Conservation (phyloP, 2,329 filamentous ascomycete species). For the Nigrospora sphaerica region DNA sequence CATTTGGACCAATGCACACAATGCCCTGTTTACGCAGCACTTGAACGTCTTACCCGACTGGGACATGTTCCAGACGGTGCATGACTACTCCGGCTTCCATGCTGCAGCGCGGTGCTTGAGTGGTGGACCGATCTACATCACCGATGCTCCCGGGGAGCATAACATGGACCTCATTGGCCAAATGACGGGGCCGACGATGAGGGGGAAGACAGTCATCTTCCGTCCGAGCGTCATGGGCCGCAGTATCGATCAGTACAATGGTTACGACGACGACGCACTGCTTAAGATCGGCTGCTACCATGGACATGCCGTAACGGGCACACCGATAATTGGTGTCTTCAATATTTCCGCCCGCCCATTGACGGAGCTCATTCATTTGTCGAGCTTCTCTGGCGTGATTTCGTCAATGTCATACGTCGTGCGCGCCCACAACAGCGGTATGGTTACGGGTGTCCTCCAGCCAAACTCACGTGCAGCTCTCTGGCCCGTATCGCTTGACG, state of each 20-base stretch:
- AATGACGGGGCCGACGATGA: conserved; percentile 69
- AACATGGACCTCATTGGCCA: conserved; percentile 67
- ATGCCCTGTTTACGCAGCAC: conserved; percentile 72
- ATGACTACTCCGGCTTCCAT: conserved; percentile 72
- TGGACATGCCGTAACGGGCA: conserved; percentile 58
- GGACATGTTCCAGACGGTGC: conserved; percentile 63
- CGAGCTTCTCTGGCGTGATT: conserved; percentile 65
- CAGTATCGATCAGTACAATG: conserved; percentile 64
- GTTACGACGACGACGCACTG: conserved; percentile 65
- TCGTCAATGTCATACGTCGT: conserved; percentile 58
- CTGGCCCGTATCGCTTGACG: conserved; percentile 54
- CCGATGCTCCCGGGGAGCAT: conserved; percentile 79
- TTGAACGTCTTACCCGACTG: conserved; percentile 82
- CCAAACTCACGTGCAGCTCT: conserved; percentile 38
- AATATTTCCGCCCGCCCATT: conserved; percentile 62
- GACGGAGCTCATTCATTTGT: conserved; percentile 63
- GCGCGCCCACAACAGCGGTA: conserved; percentile 62
- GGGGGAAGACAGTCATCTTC: conserved; percentile 72
- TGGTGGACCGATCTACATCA: conserved; percentile 91
- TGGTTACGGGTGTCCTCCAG: conserved; percentile 46
- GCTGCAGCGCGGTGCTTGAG: conserved; percentile 84
- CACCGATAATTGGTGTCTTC: conserved; percentile 75
- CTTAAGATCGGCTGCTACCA: conserved; percentile 77
- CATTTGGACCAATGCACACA: conserved; percentile 89
- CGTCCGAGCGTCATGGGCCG: conserved; percentile 70